A percentile compares a stretch with the other conserved stretches of the same genome.
Conservation (phyloP, 768 basidiomycete genomes). For the Agaricus blazei region DNA sequence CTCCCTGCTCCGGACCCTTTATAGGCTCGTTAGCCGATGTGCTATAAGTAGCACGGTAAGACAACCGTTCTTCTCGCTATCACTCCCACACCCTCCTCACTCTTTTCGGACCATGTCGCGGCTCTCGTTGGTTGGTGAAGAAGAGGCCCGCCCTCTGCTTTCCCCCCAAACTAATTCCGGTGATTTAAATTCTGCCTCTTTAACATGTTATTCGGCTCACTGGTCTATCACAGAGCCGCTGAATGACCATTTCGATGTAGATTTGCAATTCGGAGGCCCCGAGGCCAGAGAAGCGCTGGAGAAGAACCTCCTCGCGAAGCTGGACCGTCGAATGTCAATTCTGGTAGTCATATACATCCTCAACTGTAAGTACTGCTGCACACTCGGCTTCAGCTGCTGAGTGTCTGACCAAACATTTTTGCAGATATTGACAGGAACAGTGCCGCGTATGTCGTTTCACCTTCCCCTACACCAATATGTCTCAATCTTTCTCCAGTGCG, state of each 20-base stretch:
- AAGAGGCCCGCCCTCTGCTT: slow-evolving; percentile 9
- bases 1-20: not conserved
- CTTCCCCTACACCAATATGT: not conserved
- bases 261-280: slow-evolving; percentile 20
- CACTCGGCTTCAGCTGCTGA: not conserved
- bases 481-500: slow-evolving; percentile 32
- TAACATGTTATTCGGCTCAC: not conserved
- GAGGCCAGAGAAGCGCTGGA: slow-evolving; percentile 25
- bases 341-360: slow-evolving; percentile 43
- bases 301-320: slow-evolving; percentile 35
- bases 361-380: slow-evolving; percentile 26
- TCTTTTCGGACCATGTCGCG: not conserved
- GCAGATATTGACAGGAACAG: slow-evolving; percentile 71
- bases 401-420: not conserved
- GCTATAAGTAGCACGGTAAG: not conserved
- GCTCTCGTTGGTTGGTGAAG: not conserved
- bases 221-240: slow-evolving; percentile 1
- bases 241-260: slow-evolving; percentile 19
- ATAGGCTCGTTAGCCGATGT: not conserved
- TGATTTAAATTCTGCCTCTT: slow-evolving; percentile 1
- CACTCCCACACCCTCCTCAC: slow-evolving; percentile 6
- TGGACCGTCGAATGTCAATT: slow-evolving; percentile 48
- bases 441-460: slow-evolving; percentile 37
- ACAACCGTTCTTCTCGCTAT: not conserved
- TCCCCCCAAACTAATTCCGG: slow-evolving; percentile 1